Evolutionary conservation across 805 yeast species (phyloP), one percentile per base, ranked within the genome.

Genomic region (Spathaspora boniae): DNA sequence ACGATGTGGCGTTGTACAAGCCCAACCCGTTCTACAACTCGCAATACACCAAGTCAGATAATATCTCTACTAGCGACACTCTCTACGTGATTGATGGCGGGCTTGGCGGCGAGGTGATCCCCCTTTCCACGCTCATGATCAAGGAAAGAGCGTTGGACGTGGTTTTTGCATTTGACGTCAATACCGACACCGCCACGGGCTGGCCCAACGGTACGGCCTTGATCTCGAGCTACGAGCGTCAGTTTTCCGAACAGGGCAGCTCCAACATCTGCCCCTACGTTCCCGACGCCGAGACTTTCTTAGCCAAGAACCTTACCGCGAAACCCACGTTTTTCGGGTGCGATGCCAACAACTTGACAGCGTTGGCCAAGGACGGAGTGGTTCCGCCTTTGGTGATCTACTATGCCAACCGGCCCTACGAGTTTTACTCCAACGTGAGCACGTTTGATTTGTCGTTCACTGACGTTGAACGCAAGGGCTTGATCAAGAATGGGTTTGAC

Each of bases 281-380:
- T 19, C 71, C 71, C 1, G 64, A 58, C 33, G 46, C 41, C 22
- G 37, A 50, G 7, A 58, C 68, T 1, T 65, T 65, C 35, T 43
- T 52, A 18, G 47, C 50, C 23, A 45, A 48, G 24, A 63, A 63
- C 43, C 52, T 65, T 32, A 80, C 86, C 11, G 65, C 80, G 7
- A 72, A 62, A 41, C 95, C 95, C 33, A 70, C 82, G 1, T 86
- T 87, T 63, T 87, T 87, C 54, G 96, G 96, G 22, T 86, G 96
- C 59, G 73, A 83, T 51, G 70, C 85, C 4, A 45, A 59, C 1
- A 82, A 84, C 51, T 61, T 81, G 52, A 78, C 88, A 6, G 62
- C 57, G 11, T 64, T 81, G 41, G 37, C 45, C 17, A 33, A 29
- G 16, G 25, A 33, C 6, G 60, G 61, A 20, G 88, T 89, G 18